These are phyloP conservation scores for Nakaseomyces glabratus DNA, from an alignment of 1,139 yeast genomes.

Conservation along the genomic window DNA sequence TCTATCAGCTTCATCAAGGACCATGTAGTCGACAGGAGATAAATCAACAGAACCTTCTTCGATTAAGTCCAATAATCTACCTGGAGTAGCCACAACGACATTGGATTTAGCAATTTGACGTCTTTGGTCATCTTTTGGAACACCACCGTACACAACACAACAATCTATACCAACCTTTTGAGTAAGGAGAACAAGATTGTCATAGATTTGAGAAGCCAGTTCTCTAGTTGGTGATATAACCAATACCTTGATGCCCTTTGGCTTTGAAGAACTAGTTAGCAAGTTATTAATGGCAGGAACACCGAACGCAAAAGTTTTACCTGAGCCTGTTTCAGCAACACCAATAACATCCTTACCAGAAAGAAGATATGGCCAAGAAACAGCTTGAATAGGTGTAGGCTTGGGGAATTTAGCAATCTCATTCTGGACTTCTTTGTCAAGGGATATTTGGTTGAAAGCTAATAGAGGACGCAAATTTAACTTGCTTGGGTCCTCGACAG, in stretches of 20 bases:
- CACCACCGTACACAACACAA: slow-evolving; percentile 95
- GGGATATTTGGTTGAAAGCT: slow-evolving; percentile 51
- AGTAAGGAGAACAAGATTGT: slow-evolving; percentile 65
- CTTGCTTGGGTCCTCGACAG: slow-evolving; percentile 60
- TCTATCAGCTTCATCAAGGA: slow-evolving; percentile 95
- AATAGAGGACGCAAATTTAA: slow-evolving; percentile 57
- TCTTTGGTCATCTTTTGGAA: slow-evolving; percentile 87
- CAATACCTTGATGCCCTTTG: slow-evolving; percentile 59
- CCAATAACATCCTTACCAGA: slow-evolving; percentile 84
- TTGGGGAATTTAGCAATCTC: slow-evolving; percentile 63
- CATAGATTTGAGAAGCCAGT: slow-evolving; percentile 87
- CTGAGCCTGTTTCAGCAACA: slow-evolving; percentile 98
- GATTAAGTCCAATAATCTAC: slow-evolving; percentile 82
- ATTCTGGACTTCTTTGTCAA: slow-evolving; percentile 47
- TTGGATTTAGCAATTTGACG: slow-evolving; percentile 52
- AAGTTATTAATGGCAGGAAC: slow-evolving; percentile 88
- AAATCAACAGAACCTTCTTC: slow-evolving; percentile 81
- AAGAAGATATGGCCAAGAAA: slow-evolving; percentile 88
- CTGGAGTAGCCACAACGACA: slow-evolving; percentile 94
- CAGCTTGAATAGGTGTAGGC: slow-evolving; percentile 97
- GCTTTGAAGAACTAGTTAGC: slow-evolving; percentile 24
- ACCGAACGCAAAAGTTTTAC: slow-evolving; percentile 95
- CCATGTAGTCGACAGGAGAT: slow-evolving; percentile 61
- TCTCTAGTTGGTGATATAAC: slow-evolving; percentile 96
- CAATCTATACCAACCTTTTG: slow-evolving; percentile 54